A percentile compares a stretch with the other conserved stretches of the same genome.
Conservation (phyloP, 306 rosid genomes). For the Medicago truncatula region MtrunA17r5.0-ANR NC_053047.1:40693001-40693500, state of each 20-base stretch:
- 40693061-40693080: slow-evolving; percentile 32
- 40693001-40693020: neutral
- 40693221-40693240: slow-evolving; percentile 3
- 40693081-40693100: slow-evolving; percentile 24
- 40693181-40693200: slow-evolving; percentile 33
- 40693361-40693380: neutral
- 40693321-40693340: neutral
- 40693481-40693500: slow-evolving; percentile 45
- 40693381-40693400: neutral
- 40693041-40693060: neutral
- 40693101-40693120: neutral
- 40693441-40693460: neutral
- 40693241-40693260: slow-evolving; percentile 24
- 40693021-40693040: neutral
- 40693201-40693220: neutral
- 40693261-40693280: neutral
- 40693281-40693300: neutral
- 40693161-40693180: slow-evolving; percentile 36
- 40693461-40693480: slow-evolving; percentile 7
- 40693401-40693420: neutral
- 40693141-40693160: slow-evolving; percentile 6
- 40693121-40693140: neutral
- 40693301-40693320: neutral
- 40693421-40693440: slow-evolving; percentile 12
- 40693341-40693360: neutral